Base-by-base conservation (phyloP, 148 eudicot genomes). In the Amaranthus hypochondriacus region DNA sequence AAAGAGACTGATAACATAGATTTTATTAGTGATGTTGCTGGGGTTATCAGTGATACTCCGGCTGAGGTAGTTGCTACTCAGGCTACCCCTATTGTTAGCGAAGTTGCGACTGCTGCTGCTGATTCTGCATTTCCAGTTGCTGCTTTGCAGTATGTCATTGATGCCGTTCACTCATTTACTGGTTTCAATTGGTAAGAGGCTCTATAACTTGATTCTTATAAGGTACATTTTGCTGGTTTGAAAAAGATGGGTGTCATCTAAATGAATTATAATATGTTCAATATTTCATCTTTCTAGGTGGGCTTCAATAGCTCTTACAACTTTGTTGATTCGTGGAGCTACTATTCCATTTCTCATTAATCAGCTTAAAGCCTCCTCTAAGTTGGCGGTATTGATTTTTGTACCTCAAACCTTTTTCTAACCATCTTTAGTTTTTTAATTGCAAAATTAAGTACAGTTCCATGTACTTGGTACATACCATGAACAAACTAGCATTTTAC, bases 61-160 rank as follows among this genome's bases (percentile, higher is more conserved):
- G 72, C 80, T 50, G 85, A 84, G 48, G 77, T 48, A 7, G 85
- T 82, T 53, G 55, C 82, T 54, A 68, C 81, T 7, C 84, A 78
- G 55, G 84, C 80, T 56, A 28, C 39, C 39, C 83, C 86, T 12
- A 83, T 68, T 8, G 71, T 84, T n/a, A 88, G 60, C 74, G 97
- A 92, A 79, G 93, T 92, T 28, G 93, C 96, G 0, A 49, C 80
- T 75, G 97, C 96, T 3, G 96, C 97, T 9, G 87, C 96, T 9
- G 97, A 90, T 77, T 92, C 97, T 48, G 86, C 83, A 10, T 79
- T 84, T 13, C 96, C 97, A 0, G 87, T 90, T 67, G 90, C 91
- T 9, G 87, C 84, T 2, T 50, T 90, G 72, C 96, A 90, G 75
- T 78, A 92, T 68, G 66, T 87, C 48, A 88, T 92, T 68, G 93